phyloP scores from a whole-genome alignment of 176 grass and related monocot genomes.

The Phyllostachys edulis region DNA sequence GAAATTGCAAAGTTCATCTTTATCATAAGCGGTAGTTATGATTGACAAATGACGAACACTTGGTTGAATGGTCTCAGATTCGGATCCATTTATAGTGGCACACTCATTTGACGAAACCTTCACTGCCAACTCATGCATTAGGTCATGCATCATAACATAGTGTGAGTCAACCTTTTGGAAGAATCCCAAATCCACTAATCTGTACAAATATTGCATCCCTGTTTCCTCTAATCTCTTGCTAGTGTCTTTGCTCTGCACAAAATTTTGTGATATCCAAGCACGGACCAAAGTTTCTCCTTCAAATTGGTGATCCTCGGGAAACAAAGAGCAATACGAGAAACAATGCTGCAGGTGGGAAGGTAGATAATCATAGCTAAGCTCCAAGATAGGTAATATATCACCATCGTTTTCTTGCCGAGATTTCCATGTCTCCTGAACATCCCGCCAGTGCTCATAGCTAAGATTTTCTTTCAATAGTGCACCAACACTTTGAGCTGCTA shows the following conservation, averaged over 20 bases:
- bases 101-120: slow-evolving; percentile 11
- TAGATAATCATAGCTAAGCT: slow-evolving; percentile 26
- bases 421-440: slow-evolving; percentile 22
- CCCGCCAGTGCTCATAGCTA: background rate
- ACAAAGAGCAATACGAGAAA: slow-evolving; percentile 22
- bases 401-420: background rate
- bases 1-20: background rate
- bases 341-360: background rate
- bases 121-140: slow-evolving; percentile 38
- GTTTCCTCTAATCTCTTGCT: slow-evolving; percentile 3
- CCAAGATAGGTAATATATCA: slow-evolving; percentile 10
- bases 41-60: slow-evolving; percentile 24
- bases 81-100: background rate
- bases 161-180: background rate
- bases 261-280: slow-evolving; percentile 51
- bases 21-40: background rate
- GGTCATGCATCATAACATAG: slow-evolving; percentile 32
- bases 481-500: slow-evolving; percentile 27
- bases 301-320: slow-evolving; percentile 22
- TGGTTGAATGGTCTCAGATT: too few species aligned
- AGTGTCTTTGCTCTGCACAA: background rate
- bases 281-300: background rate
- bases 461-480: background rate
- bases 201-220: slow-evolving; percentile 1
- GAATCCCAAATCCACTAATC: slow-evolving; percentile 11